Evolutionary conservation across 1,284 basidiomycete species (phyloP).

Genomic region (Pterulicium gracile): DNA sequence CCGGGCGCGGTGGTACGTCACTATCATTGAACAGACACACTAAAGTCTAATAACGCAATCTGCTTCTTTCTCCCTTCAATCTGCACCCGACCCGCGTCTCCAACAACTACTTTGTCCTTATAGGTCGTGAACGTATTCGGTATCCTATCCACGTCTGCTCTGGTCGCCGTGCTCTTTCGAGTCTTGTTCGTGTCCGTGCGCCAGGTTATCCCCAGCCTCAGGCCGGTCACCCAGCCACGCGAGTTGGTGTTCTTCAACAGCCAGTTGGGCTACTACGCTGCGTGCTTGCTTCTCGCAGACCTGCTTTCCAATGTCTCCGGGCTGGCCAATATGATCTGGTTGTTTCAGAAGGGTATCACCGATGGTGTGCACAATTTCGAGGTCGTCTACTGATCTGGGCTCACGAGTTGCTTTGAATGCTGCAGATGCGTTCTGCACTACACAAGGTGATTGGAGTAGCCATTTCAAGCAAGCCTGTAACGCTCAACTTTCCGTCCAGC

Average conservation of each 20-base stretch:
- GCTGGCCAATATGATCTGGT: constrained; percentile 38
- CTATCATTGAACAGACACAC: neutral
- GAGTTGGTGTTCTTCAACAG: constrained; percentile 59
- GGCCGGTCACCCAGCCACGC: constrained; percentile 20
- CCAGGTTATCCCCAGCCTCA: constrained; percentile 3
- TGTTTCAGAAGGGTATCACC: constrained; percentile 29
- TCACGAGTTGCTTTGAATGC: constrained; percentile 3
- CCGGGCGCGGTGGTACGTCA: constrained; percentile 34
- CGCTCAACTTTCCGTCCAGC: constrained; percentile 19
- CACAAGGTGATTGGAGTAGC: constrained; percentile 47
- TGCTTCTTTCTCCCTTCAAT: too few relatives aligned
- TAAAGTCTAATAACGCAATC: too few relatives aligned
- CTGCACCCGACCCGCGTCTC: too few relatives aligned
- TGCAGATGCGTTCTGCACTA: constrained; percentile 29
- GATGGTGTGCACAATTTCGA: constrained; percentile 35
- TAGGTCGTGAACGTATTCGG: constrained; percentile 44
- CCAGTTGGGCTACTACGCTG: constrained; percentile 56
- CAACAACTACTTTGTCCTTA: too few relatives aligned
- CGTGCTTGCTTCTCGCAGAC: constrained; percentile 50
- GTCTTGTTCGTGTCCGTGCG: constrained; percentile 30
- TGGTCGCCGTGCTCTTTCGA: constrained; percentile 35
- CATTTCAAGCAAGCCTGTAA: too few relatives aligned
- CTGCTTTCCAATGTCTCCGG: constrained; percentile 41
- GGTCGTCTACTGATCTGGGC: constrained; percentile 2
- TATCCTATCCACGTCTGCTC: constrained; percentile 37